Conservation (phyloP, 2,329 filamentous ascomycete genomes). For the Colletotrichum sp. region DNA sequence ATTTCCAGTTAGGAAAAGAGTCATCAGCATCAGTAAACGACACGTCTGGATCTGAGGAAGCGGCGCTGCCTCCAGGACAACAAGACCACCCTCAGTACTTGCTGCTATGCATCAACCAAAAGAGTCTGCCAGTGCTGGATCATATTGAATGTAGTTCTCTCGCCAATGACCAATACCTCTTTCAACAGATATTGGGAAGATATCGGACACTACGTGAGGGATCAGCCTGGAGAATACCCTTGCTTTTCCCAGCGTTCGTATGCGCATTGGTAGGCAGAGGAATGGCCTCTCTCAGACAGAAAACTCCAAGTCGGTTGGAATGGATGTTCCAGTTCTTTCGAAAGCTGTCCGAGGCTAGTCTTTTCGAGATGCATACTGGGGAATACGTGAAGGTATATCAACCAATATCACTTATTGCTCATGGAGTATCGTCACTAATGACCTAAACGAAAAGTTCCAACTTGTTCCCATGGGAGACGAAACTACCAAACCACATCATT, state of each 20-base stretch:
- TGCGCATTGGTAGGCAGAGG: not conserved
- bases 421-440: not conserved
- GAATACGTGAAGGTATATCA: not conserved
- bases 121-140: not conserved
- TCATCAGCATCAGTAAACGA: not conserved
- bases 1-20: not conserved
- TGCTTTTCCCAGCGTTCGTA: not conserved
- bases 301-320: not conserved
- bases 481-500: not conserved
- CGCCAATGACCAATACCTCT: not conserved
- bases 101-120: not conserved
- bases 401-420: accelerated
- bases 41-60: not conserved
- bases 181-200: not conserved
- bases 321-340: not conserved
- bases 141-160: not conserved
- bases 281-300: not conserved
- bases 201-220: not conserved
- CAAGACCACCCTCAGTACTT: not conserved
- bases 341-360: not conserved
- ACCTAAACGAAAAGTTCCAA: not conserved
- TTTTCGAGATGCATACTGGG: not conserved
- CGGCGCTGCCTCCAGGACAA: not conserved
- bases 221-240: not conserved
- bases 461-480: not conserved